Base-by-base conservation (phyloP, 108 stramenopile species). In the Cyclostephanos invisitatus region DNA sequence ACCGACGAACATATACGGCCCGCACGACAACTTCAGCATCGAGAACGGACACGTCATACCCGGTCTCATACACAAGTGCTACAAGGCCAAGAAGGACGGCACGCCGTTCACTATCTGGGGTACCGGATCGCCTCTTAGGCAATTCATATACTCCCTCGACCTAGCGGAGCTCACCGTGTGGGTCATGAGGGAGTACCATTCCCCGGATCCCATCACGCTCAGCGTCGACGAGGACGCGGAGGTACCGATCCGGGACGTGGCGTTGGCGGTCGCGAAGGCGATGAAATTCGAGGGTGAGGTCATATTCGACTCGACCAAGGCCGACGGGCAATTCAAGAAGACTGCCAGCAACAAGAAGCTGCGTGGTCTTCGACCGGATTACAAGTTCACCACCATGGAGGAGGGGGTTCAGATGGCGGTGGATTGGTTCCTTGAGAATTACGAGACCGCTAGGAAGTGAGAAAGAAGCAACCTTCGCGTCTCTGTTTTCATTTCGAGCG, bases 321-420 rank as follows among this genome's bases (percentile, higher is more conserved):
- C 94, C 15, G 98, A 99, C 82, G 98, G 98, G 35, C 98, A 99
- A 81, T 96, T 90, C 85, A 98, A 98, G 89, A 99, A 99, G 88
- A 99, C 98, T 32, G 97, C 97, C 9, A 80, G 85, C 75, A 99
- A 99, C 81, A 89, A 84, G 40, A 97, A 96, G 80, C 83, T 99
- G 67, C 87, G 95, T 54, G 68, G 65, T 54, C 84, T 83, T 67
- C 68, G 80, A 42, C 96, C 98, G 24, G 97, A 96, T 80, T 98
- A 96, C 77, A 77, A 97, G 68, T 99, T 99, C 85, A 94, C 91
- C 5, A 63, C 89, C 18, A 97, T 99, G 51, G 84, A 88, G 62
- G 96, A 98, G 63, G 98, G 97, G 7, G 78, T 94, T 42, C 89
- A 94, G 72, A 87, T 93, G 83, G 68, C 85, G n/a, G 90, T 91